Evolutionary conservation across 2,329 filamentous ascomycete species (phyloP).

Genomic region (Aspergillus sp.): DNA sequence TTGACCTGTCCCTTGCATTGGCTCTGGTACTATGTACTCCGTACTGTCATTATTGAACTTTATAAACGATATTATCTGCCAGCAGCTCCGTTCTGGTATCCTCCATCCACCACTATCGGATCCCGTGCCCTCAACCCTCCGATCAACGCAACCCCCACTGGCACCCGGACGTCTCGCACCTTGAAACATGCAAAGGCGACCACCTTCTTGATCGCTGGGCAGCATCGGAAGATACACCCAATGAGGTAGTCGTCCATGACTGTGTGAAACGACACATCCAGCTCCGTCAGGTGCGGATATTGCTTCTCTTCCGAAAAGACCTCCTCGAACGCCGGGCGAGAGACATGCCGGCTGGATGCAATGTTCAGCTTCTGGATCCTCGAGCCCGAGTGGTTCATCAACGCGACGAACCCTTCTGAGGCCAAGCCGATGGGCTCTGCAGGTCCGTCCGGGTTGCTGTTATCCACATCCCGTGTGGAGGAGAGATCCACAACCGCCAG

Average conservation of each 20-base stretch:
- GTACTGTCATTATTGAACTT: no score
- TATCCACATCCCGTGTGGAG: constrained; percentile 68
- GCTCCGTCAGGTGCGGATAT: constrained; percentile 61
- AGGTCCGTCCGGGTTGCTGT: constrained; percentile 56
- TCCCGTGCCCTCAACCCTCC: constrained; percentile 53
- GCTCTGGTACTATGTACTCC: no score
- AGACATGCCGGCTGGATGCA: constrained; percentile 77
- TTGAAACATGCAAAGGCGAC: constrained; percentile 58
- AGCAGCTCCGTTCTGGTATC: neutral
- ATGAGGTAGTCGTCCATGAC: constrained; percentile 39
- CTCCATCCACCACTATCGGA: constrained; percentile 37
- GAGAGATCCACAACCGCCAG: constrained; percentile 66
- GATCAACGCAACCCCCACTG: constrained; percentile 51
- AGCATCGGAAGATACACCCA: constrained; percentile 38
- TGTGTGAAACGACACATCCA: constrained; percentile 65
- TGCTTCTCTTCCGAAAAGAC: constrained; percentile 56
- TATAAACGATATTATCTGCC: neutral
- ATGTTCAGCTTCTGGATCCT: constrained; percentile 62
- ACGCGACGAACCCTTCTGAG: constrained; percentile 63
- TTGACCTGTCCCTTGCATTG: no score
- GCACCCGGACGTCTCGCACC: constrained; percentile 48
- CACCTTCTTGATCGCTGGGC: constrained; percentile 45
- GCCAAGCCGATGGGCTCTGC: constrained; percentile 62
- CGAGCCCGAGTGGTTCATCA: constrained; percentile 75
- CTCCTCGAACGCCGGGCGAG: constrained; percentile 60